Base-by-base conservation (phyloP, 495 filamentous ascomycete species). In the Aspergillus kassunensis region DNA sequence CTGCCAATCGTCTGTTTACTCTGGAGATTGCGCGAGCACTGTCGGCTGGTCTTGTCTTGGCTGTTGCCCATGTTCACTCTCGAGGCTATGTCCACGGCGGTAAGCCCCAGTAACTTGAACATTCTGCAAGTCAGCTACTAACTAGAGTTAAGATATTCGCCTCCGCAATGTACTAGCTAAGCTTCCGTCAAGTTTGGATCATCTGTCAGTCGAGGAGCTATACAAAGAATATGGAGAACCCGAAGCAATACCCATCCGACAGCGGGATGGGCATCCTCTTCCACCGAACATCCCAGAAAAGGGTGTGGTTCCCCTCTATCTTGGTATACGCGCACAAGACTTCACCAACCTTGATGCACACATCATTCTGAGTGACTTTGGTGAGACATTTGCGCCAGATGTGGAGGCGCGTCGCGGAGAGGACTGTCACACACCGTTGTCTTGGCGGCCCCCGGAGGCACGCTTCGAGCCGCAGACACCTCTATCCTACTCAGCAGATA, bases 151-250 rank as follows among this genome's bases (percentile, higher is more conserved):
- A 70, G 64, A 74, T 58, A 55, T 75, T 30, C 69, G 73, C 52
- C 44, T 73, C 5, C 47, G 58, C 15, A 75, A 74, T 23, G 36
- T 68, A n/a, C 47, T 75, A 12, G 51, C 70, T 21, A 67, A 71
- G 24, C 57, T 72, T 1, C 69, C 68, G n/a, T 59, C 50, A 19
- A 58, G 42, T 36, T 58, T 75, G 36, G 52, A 50, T 50, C 27
- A 64, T 4, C 53, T 70, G 31, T 64, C 64, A 13, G 47, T 67
- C 18, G 49, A 64, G 20, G 18, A 68, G 25, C 37, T 71, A 7
- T 68, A 72, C 45, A 45, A 55, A 21, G 53, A 63, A 29, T 73
- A 66, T 49, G 57, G 68, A 0, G 33, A 59, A 1, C 68, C 66
- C 0, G 48, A 56, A 33, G 48, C 33, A 34, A 54, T 55, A 31